A percentile compares a stretch with the other conserved stretches of the same genome.
Evolutionary conservation across 2,329 filamentous ascomycete genomes (phyloP).

Genomic region (Fusarium transvaalense): DNA sequence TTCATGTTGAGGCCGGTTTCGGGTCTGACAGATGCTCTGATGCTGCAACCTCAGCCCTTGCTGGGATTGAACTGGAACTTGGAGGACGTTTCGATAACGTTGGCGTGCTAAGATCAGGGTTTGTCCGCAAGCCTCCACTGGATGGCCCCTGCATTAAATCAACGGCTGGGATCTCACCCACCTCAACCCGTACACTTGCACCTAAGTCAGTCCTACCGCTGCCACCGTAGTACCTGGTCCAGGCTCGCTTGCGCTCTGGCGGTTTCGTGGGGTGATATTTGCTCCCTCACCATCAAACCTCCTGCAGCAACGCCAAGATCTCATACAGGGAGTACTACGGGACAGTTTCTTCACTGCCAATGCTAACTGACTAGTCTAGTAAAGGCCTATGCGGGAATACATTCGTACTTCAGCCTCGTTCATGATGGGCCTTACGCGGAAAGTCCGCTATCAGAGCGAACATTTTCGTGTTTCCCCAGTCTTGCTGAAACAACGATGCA

Average conservation of each 20-base stretch:
- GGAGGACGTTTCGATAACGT: constrained; percentile 21
- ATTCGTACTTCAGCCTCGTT: constrained; percentile 16
- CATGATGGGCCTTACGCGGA: constrained; percentile 3
- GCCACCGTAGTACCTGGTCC: constrained; percentile 42
- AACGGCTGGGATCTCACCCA: constrained; percentile 42
- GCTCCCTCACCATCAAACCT: constrained; percentile 43
- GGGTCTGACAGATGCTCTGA: constrained; percentile 18
- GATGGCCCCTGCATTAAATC: constrained; percentile 44
- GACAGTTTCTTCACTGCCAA: constrained; percentile 17
- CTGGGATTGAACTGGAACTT: background rate
- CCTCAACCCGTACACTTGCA: constrained; percentile 36
- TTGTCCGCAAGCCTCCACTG: constrained; percentile 28
- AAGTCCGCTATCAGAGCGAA: constrained; percentile 13
- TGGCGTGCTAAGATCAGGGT: constrained; percentile 40
- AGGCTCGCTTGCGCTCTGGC: constrained; percentile 42
- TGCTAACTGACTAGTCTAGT: constrained; percentile 14
- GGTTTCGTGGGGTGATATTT: constrained; percentile 48
- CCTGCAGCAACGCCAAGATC: constrained; percentile 29
- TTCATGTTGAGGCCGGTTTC: constrained; percentile 27
- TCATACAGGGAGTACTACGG: constrained; percentile 10
- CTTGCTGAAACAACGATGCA: background rate
- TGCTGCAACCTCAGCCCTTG: constrained; percentile 16
- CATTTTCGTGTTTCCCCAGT: background rate
- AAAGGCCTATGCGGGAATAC: constrained; percentile 12
- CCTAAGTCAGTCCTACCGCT: constrained; percentile 21